Evolutionary conservation across 2,329 filamentous ascomycete genomes (phyloP).

Genomic region (Microsporum ferrugineum): DNA sequence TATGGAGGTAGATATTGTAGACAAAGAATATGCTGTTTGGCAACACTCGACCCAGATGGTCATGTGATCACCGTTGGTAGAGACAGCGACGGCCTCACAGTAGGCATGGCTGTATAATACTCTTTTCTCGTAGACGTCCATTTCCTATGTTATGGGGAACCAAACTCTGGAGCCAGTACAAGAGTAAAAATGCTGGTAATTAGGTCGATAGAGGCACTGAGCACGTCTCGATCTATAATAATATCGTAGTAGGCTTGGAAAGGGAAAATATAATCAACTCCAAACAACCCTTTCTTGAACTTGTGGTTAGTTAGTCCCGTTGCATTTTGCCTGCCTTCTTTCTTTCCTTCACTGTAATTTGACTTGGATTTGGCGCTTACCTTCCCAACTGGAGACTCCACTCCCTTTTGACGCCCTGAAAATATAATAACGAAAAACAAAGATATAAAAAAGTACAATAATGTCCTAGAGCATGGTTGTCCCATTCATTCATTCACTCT

Average conservation of each 20-base stretch:
- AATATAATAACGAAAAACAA: background rate
- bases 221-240: constrained; percentile 1
- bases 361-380: background rate
- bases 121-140: too few species aligned
- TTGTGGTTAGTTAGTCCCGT: background rate
- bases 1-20: too few species aligned
- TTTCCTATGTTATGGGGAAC: background rate
- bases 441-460: background rate
- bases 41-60: too few species aligned
- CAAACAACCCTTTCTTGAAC: background rate
- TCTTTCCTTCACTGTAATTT: background rate
- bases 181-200: background rate
- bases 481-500: background rate
- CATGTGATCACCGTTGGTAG: too few species aligned
- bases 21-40: too few species aligned
- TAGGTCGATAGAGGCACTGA: background rate
- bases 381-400: background rate
- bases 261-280: background rate
- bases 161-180: background rate
- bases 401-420: background rate
- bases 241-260: background rate
- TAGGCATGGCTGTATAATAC: too few species aligned
- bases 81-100: too few species aligned
- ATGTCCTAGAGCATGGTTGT: background rate
- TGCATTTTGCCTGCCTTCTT: background rate